phyloP scores from a whole-genome alignment of 2,329 filamentous ascomycete species.

The Trichoderma sp. region DNA sequence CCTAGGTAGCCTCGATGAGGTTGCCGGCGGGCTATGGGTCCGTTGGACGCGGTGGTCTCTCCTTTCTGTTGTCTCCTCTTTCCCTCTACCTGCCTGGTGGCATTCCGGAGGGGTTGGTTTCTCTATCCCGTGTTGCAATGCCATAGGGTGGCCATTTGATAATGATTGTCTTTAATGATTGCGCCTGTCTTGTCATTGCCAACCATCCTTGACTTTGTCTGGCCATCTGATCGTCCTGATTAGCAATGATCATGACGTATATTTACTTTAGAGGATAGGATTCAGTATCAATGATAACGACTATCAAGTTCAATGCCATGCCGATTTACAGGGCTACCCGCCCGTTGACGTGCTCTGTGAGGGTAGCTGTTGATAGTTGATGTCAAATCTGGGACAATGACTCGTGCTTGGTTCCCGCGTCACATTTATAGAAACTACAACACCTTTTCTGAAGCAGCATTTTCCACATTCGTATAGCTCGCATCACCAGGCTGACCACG shows the following conservation, averaged over 20 bases:
- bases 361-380: neutral
- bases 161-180: no score
- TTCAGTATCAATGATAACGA: no score
- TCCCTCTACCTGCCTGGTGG: neutral
- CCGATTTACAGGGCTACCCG: neutral
- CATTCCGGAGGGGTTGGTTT: no score
- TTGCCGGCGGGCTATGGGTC: constrained; percentile 2
- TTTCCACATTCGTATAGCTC: no score
- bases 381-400: neutral
- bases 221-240: neutral
- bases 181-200: neutral
- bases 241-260: neutral
- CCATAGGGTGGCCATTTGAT: no score
- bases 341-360: neutral
- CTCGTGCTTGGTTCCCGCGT: no score
- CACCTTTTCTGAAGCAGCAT: no score
- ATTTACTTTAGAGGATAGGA: no score
- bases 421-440: no score
- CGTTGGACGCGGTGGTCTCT: neutral
- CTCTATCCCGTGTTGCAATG: no score
- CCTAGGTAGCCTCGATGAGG: neutral
- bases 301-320: neutral
- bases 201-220: neutral
- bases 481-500: no score
- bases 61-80: neutral